Conservation (phyloP, 345 rosid genomes). For the Ailanthus altissimus region DNA sequence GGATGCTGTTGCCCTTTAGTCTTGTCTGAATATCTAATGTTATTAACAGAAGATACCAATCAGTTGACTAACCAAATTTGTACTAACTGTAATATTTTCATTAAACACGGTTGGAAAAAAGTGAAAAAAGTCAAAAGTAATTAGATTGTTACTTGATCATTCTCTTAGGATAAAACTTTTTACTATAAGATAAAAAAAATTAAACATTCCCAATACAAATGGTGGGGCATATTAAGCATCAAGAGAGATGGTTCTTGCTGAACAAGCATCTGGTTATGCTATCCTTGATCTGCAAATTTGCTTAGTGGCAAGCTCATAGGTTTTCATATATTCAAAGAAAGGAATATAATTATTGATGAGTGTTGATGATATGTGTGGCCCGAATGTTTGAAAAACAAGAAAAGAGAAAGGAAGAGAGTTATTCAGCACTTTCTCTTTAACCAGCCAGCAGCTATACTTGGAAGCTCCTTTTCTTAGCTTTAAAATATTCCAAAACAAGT, state of each 20-base stretch:
- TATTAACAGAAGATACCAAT: slow-evolving; percentile 21
- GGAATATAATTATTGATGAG: slow-evolving; percentile 43
- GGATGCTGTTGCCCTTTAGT: background rate
- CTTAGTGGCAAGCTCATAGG: slow-evolving; percentile 30
- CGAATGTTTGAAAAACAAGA: slow-evolving; percentile 77
- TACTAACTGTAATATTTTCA: slow-evolving; percentile 4
- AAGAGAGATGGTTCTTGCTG: slow-evolving; percentile 33
- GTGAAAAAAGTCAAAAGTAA: background rate
- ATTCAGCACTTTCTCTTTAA: slow-evolving; percentile 60
- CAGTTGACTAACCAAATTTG: slow-evolving; percentile 26
- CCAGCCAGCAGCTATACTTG: slow-evolving; percentile 54
- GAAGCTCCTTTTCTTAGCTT: slow-evolving; percentile 44
- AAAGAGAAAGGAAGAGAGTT: slow-evolving; percentile 44
- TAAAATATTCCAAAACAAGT: slow-evolving; percentile 50
- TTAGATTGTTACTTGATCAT: slow-evolving; percentile 17
- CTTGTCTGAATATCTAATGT: slow-evolving; percentile 4
- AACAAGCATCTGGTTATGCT: slow-evolving; percentile 35
- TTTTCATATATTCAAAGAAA: slow-evolving; percentile 30
- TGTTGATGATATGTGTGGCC: slow-evolving; percentile 53
- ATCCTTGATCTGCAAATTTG: slow-evolving; percentile 19
- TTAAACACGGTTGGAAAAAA: background rate
- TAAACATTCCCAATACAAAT: slow-evolving; percentile 20
- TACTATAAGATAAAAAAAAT: slow-evolving; percentile 18
- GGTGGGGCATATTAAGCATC: slow-evolving; percentile 36
- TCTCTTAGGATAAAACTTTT: slow-evolving; percentile 17